Base-by-base conservation (phyloP, 2,329 filamentous ascomycete genomes). In the Rutstroemia sp. region DNA sequence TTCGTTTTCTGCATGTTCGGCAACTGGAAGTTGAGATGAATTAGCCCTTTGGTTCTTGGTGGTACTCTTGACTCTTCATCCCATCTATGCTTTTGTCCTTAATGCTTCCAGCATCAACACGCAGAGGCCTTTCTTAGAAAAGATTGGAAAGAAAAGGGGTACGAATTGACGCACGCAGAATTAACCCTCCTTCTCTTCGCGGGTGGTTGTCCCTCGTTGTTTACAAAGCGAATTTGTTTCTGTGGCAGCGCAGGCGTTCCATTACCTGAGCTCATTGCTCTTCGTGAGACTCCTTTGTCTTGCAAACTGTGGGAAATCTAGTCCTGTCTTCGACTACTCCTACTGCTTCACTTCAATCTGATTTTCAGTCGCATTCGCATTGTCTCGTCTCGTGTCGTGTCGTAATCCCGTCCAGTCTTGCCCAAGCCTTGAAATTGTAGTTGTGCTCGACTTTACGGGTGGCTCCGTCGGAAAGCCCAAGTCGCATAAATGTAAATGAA, bases 171-270 rank as follows among this genome's bases (percentile, higher is more conserved):
- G 72, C 78, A 88, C 82, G 88, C 88, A 66, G 88, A 86, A 73
- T 86, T 90, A 67, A 92, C 88, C 65, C 88, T 79, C 68, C 88
- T 80, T 65, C 88, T 79, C 72, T 92, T 92, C 25, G 86, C 86
- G 60, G 88, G 87, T 49, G 88, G 88, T 62, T 89, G 86, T 60
- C 88, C 88, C 72, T 91, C 87, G 66, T 86, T 90, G 62, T 90
- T 88, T 65, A 92, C 88, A 70, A 92, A 92, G 65, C 88, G 86
- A 63, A 90, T 88, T 69, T 80, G 79, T 70, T 80, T 83, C 16
- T 7, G 53, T 6, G 4, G 53, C 34, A 30, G 16, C 27, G 14
- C 42, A 12, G 21, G 12, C 12, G 16, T 37, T 49, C 44, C 44
- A 38, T 42, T 44, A 19, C 44, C 52, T 8, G 52, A 18, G 37